A percentile compares a stretch with the other conserved stretches of the same genome.
These are phyloP conservation scores for Trypanosoma melophagium DNA, from an alignment of 208 protist species.

Conservation along the genomic window DNA sequence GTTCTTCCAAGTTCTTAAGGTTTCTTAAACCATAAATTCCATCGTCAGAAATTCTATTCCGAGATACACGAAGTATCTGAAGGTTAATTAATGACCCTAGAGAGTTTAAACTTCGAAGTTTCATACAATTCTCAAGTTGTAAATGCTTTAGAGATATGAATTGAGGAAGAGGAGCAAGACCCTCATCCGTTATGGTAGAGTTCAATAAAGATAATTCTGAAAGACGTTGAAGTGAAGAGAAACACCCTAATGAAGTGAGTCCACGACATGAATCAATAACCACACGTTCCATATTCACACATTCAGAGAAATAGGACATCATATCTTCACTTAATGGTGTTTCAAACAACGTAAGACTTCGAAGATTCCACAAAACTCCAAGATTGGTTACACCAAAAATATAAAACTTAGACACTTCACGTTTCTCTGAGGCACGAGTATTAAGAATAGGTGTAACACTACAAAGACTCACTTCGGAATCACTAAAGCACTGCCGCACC, in stretches of 20 bases:
- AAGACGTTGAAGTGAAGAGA: slow-evolving; percentile 43
- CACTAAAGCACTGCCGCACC: slow-evolving; percentile 47
- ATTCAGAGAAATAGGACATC: slow-evolving; percentile 47
- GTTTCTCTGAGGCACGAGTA: slow-evolving; percentile 27
- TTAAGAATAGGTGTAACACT: slow-evolving; percentile 75
- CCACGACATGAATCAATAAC: slow-evolving; percentile 62
- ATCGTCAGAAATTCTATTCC: slow-evolving; percentile 50
- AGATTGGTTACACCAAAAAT: slow-evolving; percentile 57
- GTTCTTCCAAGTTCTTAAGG: slow-evolving; percentile 46
- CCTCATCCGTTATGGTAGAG: slow-evolving; percentile 57
- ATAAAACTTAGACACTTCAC: slow-evolving; percentile 54
- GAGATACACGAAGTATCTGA: slow-evolving; percentile 42
- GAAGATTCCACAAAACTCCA: slow-evolving; percentile 53
- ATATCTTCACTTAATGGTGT: slow-evolving; percentile 58
- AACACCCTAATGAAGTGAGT: slow-evolving; percentile 51
- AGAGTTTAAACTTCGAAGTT: slow-evolving; percentile 55
- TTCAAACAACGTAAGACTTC: slow-evolving; percentile 55
- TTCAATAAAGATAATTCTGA: slow-evolving; percentile 48
- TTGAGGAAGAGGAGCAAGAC: slow-evolving; percentile 35
- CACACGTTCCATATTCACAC: slow-evolving; percentile 52
- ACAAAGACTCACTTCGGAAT: slow-evolving; percentile 50
- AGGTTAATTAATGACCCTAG: slow-evolving; percentile 37
- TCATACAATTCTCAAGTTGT: slow-evolving; percentile 69
- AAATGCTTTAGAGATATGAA: slow-evolving; percentile 51
- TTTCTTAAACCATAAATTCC: slow-evolving; percentile 47